Conservation (phyloP, 1,284 basidiomycete species). For the Gastroboletus turbinatus region DNA sequence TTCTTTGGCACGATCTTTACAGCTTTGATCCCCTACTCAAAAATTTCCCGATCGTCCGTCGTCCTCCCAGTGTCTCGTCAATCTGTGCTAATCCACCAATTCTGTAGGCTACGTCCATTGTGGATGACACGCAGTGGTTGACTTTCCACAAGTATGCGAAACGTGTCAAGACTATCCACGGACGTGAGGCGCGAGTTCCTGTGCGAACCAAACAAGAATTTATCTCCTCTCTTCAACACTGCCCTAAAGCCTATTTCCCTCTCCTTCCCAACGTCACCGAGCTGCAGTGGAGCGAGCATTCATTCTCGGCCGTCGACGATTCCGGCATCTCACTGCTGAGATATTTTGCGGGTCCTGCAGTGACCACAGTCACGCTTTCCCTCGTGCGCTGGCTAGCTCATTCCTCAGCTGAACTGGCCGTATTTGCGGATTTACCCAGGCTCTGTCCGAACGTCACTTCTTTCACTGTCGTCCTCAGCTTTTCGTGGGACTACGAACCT, state of each 20-base stretch:
- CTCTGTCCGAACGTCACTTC: constrained; percentile 21
- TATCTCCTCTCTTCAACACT: background rate
- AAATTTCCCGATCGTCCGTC: constrained; percentile 10
- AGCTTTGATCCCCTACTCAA: constrained; percentile 11
- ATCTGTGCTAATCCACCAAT: background rate
- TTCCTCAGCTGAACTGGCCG: constrained; percentile 1
- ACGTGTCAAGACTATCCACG: constrained; percentile 14
- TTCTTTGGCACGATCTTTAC: constrained; percentile 18
- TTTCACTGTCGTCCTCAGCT: background rate
- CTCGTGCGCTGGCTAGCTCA: constrained; percentile 3
- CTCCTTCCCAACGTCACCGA: constrained; percentile 16
- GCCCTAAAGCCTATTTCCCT: constrained; percentile 1
- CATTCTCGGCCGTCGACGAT: background rate
- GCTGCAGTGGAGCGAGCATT: constrained; percentile 10
- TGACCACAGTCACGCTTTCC: constrained; percentile 11
- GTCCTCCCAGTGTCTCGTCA: background rate
- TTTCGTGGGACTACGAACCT: constrained; percentile 1
- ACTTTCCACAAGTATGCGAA: constrained; percentile 18
- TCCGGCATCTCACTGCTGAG: constrained; percentile 13
- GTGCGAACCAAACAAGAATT: background rate
- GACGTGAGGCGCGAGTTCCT: background rate
- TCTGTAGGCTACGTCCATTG: background rate
- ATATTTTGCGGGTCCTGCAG: constrained; percentile 6
- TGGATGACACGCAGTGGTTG: constrained; percentile 7
- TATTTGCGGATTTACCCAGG: constrained; percentile 9